Evolutionary conservation across 345 rosid genomes (phyloP).

Genomic region (Populus euphratica): DNA sequence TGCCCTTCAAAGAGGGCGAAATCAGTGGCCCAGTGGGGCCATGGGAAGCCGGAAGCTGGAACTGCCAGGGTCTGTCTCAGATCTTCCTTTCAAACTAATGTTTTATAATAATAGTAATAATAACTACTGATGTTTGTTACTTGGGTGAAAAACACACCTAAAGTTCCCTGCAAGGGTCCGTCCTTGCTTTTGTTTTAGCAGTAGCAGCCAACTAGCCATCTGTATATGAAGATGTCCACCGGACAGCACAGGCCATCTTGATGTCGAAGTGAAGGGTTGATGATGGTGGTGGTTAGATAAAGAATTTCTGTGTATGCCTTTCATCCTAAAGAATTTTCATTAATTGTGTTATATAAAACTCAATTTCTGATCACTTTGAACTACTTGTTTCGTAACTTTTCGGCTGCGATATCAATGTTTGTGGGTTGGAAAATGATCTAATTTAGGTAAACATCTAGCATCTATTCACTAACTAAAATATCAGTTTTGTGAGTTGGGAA

Average conservation of each 20-base stretch:
- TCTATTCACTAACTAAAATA: not conserved
- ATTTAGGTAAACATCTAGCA: not conserved
- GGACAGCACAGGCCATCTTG: not conserved
- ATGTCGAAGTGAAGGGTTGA: not conserved
- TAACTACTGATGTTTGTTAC: not conserved
- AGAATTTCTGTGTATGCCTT: not conserved
- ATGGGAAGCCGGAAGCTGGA: not conserved
- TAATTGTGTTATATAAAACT: not conserved
- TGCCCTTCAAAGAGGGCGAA: not conserved
- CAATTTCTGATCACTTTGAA: not conserved
- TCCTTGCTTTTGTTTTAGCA: not conserved
- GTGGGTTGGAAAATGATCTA: not conserved
- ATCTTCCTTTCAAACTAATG: not conserved
- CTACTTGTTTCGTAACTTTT: not conserved
- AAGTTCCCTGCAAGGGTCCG: too few relatives aligned
- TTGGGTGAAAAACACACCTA: not conserved
- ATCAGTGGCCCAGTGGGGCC: not conserved
- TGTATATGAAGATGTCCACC: not conserved
- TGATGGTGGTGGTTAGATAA: not conserved
- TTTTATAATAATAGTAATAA: too few relatives aligned
- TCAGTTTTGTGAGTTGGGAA: not conserved
- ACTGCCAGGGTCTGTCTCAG: not conserved
- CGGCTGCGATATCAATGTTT: not conserved
- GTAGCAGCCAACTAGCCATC: not conserved
- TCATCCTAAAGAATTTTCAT: not conserved